Base-by-base conservation (phyloP, 768 basidiomycete species). In the Myochromella boudieri region DNA sequence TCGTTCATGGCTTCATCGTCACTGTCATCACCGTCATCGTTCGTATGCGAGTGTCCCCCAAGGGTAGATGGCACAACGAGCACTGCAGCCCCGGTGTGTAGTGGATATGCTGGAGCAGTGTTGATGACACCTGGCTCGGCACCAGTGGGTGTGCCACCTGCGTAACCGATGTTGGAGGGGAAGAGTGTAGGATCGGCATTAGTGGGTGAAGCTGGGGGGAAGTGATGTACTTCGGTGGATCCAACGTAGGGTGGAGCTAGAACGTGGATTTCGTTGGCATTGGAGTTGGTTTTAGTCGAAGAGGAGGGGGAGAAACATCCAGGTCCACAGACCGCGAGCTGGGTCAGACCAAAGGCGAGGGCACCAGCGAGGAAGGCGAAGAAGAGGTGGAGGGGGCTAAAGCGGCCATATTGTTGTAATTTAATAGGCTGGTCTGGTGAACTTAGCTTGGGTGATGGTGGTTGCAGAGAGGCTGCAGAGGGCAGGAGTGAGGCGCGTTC, bases 81-180 rank as follows among this genome's bases (percentile, higher is more conserved):
- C 37, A 81, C 72, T 2, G 84, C 72, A 1, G 82, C 82, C 8
- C 81, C 87, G 0, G 83, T 81, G 43, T 92, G 87, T 11, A 86
- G 57, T 6, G 91, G 91, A 59, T 91, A 89, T n/a, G 77, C 68
- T 11, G 88, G 88, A 0, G 85, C 88, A 3, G 88, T 90, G 3
- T 75, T 76, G 22, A 91, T 77, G 27, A 89, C 68, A 2, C 74
- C 87, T 1, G 88, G 73, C 57, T 91, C 88, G 6, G 84, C 88
- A 14, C 88, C 88, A 0, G 88, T 93, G 0, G 87, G 85, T 1
- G 89, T 92, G 18, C 70, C 74, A 12, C 91, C 91, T 2, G 84
- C 71, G 60, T 91, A 82, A 28, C 91, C 91, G 3, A 93, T 82
- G 55, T 81, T 56, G 24, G 87, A 77, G 4, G 91, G 91, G 63